Percentiles rank a stretch among this genome's conserved stretches.
Conservation (phyloP, 1,284 basidiomycete species). For the Clitocybe nebularis region DNA sequence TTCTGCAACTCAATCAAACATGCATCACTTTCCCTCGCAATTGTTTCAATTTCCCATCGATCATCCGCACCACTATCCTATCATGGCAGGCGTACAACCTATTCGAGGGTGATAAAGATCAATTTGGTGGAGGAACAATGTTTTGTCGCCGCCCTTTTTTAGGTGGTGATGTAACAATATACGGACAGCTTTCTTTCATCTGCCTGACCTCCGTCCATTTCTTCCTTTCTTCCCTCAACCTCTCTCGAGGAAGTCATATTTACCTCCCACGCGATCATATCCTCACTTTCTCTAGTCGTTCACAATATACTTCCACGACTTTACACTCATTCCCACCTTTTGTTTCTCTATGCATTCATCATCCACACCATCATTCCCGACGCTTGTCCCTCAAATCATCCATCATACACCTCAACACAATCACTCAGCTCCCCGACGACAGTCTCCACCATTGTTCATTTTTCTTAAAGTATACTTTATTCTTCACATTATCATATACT, state of each 20-base stretch:
- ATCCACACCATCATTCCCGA: conserved; percentile 30
- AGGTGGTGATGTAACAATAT: conserved; percentile 28
- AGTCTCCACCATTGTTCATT: conserved; percentile 30
- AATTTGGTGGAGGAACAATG: conserved; percentile 6
- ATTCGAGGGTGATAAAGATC: conserved; percentile 29
- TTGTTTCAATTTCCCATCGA: conserved; percentile 38
- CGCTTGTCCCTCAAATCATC: conserved; percentile 43
- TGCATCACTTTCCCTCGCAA: conserved; percentile 70
- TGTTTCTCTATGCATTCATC: conserved; percentile 35
- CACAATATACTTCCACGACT: conserved; percentile 34
- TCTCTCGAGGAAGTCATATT: conserved; percentile 27
- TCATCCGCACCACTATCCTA: conserved; percentile 44
- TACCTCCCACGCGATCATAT: conserved; percentile 20
- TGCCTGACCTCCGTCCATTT: conserved; percentile 30
- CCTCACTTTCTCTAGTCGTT: conserved; percentile 23
- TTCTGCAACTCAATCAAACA: conserved; percentile 68
- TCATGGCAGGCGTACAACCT: conserved; percentile 42
- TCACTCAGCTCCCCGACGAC: conserved; percentile 22
- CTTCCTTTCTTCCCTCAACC: conserved; percentile 27
- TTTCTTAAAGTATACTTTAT: conserved; percentile 68
- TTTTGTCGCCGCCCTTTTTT: conserved; percentile 5
- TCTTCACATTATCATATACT: conserved; percentile 64
- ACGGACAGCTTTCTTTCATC: conserved; percentile 40
- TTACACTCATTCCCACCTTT: conserved; percentile 43
- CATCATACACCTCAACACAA: conserved; percentile 31